These are phyloP conservation scores for Globisporangium middletonii DNA, from an alignment of 352 stramenopile genomes.

Conservation along the genomic window DNA sequence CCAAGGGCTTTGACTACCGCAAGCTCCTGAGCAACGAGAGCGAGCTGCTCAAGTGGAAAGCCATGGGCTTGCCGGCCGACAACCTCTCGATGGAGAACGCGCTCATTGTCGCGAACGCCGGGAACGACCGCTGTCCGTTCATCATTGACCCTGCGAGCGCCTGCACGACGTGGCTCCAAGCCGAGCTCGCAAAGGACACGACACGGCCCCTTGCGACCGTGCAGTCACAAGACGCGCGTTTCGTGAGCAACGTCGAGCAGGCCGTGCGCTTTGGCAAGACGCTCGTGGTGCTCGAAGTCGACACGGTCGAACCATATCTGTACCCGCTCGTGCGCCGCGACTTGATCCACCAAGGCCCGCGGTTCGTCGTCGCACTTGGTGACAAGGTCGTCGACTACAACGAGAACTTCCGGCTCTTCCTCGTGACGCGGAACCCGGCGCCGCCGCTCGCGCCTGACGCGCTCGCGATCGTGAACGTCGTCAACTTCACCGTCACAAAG, in stretches of 20 bases:
- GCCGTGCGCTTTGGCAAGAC: slow-evolving; percentile 96
- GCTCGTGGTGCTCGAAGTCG: slow-evolving; percentile 90
- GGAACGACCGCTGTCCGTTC: slow-evolving; percentile 84
- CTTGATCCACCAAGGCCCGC: slow-evolving; percentile 87
- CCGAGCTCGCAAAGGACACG: slow-evolving; percentile 81
- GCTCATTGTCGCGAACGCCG: slow-evolving; percentile 81
- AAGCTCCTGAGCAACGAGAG: slow-evolving; percentile 90
- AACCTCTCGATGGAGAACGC: slow-evolving; percentile 94
- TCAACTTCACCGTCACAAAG: slow-evolving; percentile 96
- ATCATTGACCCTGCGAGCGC: slow-evolving; percentile 93
- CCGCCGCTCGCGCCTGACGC: slow-evolving; percentile 86
- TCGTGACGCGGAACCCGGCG: slow-evolving; percentile 90
- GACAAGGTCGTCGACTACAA: slow-evolving; percentile 95
- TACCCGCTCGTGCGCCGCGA: slow-evolving; percentile 91
- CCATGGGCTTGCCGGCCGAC: slow-evolving; percentile 88
- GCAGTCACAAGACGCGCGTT: slow-evolving; percentile 78
- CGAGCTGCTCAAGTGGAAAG: slow-evolving; percentile 92
- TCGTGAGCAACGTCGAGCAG: slow-evolving; percentile 91
- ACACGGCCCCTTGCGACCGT: slow-evolving; percentile 86
- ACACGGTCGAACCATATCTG: slow-evolving; percentile 90
- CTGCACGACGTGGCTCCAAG: slow-evolving; percentile 86
- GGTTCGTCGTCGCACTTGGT: slow-evolving; percentile 87
- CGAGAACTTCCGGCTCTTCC: slow-evolving; percentile 90
- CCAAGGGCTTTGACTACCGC: slow-evolving; percentile 69
- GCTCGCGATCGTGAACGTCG: slow-evolving; percentile 84